Evolutionary conservation across 1,139 yeast species (phyloP), one percentile per base, ranked within the genome.

Genomic region (Starmera stellimalicola): DNA sequence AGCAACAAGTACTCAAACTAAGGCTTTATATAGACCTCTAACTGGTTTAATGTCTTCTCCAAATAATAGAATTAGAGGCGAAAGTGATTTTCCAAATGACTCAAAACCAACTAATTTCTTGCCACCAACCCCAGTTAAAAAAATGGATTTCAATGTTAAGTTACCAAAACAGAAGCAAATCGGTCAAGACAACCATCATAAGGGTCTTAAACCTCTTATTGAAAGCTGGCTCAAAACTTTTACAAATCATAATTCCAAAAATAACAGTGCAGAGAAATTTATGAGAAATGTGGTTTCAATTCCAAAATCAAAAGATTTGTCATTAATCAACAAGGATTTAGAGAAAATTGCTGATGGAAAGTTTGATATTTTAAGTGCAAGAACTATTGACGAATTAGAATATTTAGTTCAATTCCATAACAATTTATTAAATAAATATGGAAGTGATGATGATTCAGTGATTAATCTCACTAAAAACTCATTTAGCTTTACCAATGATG

Each of bases 331-430:
- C 9, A 35, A 37, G 29, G 50, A 44, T 7, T 33, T 51, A 8
- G 43, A 45, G 17, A 50, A 50, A 16, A 54, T 63, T 14, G 50
- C 50, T 3, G 65, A 66, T 6, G 64, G 64, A 3, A 68, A 78
- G 42, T 68, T 79, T 35, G 96, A 85, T 56, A 63, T 82, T 11
- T 60, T 85, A 37, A 78, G 93, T 52, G 91, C 93, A 3, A 63
- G 93, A 44, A 79, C 84, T 2, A 69, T 83, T 27, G 84, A 80
- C 45, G 94, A 85, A 52, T 70, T 83, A 16, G 70, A 67, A 37
- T 58, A 51, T 35, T 39, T 63, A 20, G 45, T 58, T 3, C 45
- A 56, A 10, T 49, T 58, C 36, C 62, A 60, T 37, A 58, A 57
- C 37, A 52, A 54, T 16, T 39, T 61, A 7, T 27, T 57, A 19